Evolutionary conservation across 2,329 filamentous ascomycete genomes (phyloP), one percentile per base, ranked within the genome.

Genomic region (Lachnellula hyalina): DNA sequence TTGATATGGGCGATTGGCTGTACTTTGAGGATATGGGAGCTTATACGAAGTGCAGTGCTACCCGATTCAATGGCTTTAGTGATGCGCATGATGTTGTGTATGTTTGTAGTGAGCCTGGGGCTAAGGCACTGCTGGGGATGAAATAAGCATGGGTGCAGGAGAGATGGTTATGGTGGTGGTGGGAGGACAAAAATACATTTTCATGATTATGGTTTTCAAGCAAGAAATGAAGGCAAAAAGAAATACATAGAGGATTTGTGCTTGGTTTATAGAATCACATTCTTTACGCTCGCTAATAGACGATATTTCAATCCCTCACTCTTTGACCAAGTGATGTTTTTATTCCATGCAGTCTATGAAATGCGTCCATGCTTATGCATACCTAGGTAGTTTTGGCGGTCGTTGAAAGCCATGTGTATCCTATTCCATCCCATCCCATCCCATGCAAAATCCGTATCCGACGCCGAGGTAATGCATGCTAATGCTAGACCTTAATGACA

Each of bases 1-100:
- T 99, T 44, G 86, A 96, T 68, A 89, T 96, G 7, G 94, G 94
- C 51, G 94, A 99, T 72, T 99, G 94, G 94, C 80, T 99, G 52
- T 99, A 96, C 77, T 99, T 99, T 73, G 90, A 96, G 75, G 85
- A 96, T 59, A 99, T 99, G 94, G 94, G 94, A 53, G 93, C 94
- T 23, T 99, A 99, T 74, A 97, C 94, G 65, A 96, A 92, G 80
- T 97, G 93, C 79, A 96, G 91, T 57, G 93, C 94, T 60, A 99
- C 94, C 54, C 86, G 88, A 69, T 99, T 99, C 85, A 99, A 99
- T 65, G 94, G 94, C 61, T 99, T 97, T 75, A 89, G 86, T 52
- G 90, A 97, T 73, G 81, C 85, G 65, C 94, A 99, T 72, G 89
- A 96, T 67, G 87, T 95, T 60, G 85, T 97, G 62, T 97, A 97